A percentile compares a stretch with the other conserved stretches of the same genome.
Evolutionary conservation across 2,329 filamentous ascomycete species (phyloP).

Genomic region (Verticillium longisporum): DNA sequence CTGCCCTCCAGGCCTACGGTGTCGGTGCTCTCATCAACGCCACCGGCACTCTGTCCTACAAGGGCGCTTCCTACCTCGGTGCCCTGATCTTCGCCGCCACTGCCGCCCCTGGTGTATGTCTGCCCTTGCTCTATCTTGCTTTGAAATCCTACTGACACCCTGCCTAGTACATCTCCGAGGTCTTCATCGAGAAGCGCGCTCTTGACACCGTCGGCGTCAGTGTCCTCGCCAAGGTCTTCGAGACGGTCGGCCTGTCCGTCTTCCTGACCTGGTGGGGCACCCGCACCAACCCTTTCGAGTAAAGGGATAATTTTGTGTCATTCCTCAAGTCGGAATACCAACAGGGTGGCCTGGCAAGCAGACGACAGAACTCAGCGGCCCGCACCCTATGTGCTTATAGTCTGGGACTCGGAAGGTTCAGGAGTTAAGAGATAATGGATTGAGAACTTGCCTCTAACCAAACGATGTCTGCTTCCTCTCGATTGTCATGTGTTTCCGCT

Average conservation of each 20-base stretch:
- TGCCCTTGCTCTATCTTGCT: neutral
- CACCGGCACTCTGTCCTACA: conserved; percentile 91
- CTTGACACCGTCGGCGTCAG: conserved; percentile 85
- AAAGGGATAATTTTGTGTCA: conserved; percentile 27
- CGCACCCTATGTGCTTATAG: conserved; percentile 8
- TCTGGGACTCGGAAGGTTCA: conserved; percentile 5
- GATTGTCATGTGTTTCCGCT: no score
- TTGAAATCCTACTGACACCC: neutral
- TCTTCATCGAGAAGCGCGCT: conserved; percentile 87
- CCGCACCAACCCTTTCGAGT: conserved; percentile 85
- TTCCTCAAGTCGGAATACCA: conserved; percentile 1
- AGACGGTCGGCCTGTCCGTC: conserved; percentile 85
- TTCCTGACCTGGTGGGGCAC: conserved; percentile 98
- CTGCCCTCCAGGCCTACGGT: conserved; percentile 82
- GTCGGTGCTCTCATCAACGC: conserved; percentile 89
- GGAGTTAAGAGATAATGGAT: conserved; percentile 8
- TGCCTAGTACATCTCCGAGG: conserved; percentile 70
- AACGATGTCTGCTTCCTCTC: no score
- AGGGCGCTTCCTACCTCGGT: conserved; percentile 92
- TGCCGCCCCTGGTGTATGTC: conserved; percentile 70
- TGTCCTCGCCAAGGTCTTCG: conserved; percentile 75
- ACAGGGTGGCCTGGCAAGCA: neutral
- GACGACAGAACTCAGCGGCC: neutral
- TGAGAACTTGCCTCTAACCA: neutral
- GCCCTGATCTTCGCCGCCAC: conserved; percentile 86